These are phyloP conservation scores for Albifimbria verrucaria DNA, from an alignment of 2,329 filamentous ascomycete species.

Conservation along the genomic window DNA sequence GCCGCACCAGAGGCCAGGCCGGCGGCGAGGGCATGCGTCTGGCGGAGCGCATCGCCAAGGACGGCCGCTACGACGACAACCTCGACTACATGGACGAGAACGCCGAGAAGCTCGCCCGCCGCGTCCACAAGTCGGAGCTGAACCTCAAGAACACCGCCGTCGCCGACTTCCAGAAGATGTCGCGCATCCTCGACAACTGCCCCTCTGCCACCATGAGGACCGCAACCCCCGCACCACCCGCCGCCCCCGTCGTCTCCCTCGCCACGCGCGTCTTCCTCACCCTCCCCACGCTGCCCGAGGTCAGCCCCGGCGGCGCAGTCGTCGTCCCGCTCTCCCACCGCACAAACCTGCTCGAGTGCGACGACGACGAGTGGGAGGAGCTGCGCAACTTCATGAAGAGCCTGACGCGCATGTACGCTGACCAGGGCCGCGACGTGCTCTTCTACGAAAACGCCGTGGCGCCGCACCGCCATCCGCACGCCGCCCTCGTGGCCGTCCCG, in stretches of 20 bases:
- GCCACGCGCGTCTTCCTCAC: constrained; percentile 86
- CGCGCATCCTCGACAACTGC: constrained; percentile 79
- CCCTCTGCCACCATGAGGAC: constrained; percentile 94
- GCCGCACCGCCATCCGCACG: constrained; percentile 75
- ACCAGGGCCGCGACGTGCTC: constrained; percentile 84
- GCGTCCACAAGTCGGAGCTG: constrained; percentile 82
- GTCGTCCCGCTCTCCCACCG: constrained; percentile 88
- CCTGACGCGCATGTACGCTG: constrained; percentile 89
- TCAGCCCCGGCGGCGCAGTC: constrained; percentile 77
- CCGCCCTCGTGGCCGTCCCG: constrained; percentile 80
- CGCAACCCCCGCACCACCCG: constrained; percentile 63
- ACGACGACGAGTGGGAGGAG: constrained; percentile 99
- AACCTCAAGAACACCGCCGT: constrained; percentile 87
- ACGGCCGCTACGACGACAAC: constrained; percentile 84
- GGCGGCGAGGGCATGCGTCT: constrained; percentile 80
- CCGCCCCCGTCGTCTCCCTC: constrained; percentile 82
- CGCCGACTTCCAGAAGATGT: constrained; percentile 84
- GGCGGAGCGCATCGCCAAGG: constrained; percentile 91
- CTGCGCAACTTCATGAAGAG: constrained; percentile 99
- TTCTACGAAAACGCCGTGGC: constrained; percentile 97
- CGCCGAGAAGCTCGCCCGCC: constrained; percentile 80
- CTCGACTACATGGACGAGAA: constrained; percentile 98
- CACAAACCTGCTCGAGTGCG: constrained; percentile 90
- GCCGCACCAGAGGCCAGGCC: constrained; percentile 72
- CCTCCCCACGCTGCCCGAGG: constrained; percentile 82